Base-by-base conservation (phyloP, 306 rosid species). In the Pachyrhizus erosus region DNA sequence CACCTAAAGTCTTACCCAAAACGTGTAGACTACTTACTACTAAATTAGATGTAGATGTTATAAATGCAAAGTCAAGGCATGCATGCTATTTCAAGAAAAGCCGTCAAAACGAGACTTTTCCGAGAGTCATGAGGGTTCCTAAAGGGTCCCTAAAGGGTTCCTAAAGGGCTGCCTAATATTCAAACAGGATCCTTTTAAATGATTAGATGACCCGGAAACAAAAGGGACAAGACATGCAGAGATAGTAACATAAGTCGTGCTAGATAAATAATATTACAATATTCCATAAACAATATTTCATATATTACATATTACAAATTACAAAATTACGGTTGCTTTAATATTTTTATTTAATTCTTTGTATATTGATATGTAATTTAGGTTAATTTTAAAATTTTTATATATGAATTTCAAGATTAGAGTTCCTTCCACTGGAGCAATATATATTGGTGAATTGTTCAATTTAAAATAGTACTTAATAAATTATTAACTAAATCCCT, bases 91-190 rank as follows among this genome's bases (percentile, higher is more conserved):
- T 46, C 23, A 27, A 20, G 12, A 11, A 7, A 0, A 49, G 75
- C 82, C 75, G 75, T 78, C 75, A 78, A 49, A 34, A 67, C 33
- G 24, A 49, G 75, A 78, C 75, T 66, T 66, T 46, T 48, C 42
- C 14, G 40, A 33, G 18, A 1, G 23, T 11, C 82, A 13, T 37
- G 51, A 48, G 23, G 23, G 2, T 31, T 60, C 39, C 4, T 29
- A n/a, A 20, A 33, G 42, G 17, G 39, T n/a, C n/a, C n/a, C n/a
- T n/a, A n/a, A 67, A 48, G 23, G 23, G 2, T 31, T 60, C 39
- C 4, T 29, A n/a, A 20, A 33, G 42, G 17, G 39, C 51, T 46
- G 24, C 20, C 14, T 5, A 71, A 8, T 2, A 27, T 7, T 14
- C 10, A 31, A 10, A 9, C 8, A 37, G 10, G 4, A 27, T 62